A percentile compares a stretch with the other conserved stretches of the same genome.
phyloP scores from a whole-genome alignment of 805 yeast genomes.

The Candida sphagnicola region DNA sequence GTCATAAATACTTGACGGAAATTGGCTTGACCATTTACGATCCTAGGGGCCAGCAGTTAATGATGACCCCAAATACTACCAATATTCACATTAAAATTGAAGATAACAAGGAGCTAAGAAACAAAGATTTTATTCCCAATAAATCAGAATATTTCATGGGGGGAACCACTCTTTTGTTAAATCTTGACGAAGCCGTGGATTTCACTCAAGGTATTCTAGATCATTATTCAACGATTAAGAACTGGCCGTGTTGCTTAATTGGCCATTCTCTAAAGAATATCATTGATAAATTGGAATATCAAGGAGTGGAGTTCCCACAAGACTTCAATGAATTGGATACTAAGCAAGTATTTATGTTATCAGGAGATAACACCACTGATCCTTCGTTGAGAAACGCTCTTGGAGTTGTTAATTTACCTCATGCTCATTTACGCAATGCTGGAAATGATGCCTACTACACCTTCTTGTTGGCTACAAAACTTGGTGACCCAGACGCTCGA shows the following conservation, averaged over 20 bases:
- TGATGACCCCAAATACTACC: conserved; percentile 37
- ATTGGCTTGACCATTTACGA: conserved; percentile 56
- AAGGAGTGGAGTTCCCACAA: conserved; percentile 46
- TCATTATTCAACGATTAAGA: conserved; percentile 28
- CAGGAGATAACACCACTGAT: conserved; percentile 36
- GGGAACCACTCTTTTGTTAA: conserved; percentile 45
- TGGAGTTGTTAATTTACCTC: conserved; percentile 46
- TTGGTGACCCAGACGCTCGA: conserved; percentile 41
- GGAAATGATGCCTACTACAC: conserved; percentile 70
- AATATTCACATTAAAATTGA: conserved; percentile 41
- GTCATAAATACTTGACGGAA: conserved; percentile 45
- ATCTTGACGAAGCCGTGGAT: conserved; percentile 27
- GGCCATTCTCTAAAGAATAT: conserved; percentile 64
- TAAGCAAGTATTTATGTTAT: conserved; percentile 34
- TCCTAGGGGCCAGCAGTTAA: conserved; percentile 41
- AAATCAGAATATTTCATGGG: conserved; percentile 47
- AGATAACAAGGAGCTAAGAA: conserved; percentile 40
- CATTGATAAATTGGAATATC: conserved; percentile 41
- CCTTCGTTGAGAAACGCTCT: conserved; percentile 44
- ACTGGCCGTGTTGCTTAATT: conserved; percentile 28
- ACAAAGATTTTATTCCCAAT: conserved; percentile 54
- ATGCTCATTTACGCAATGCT: conserved; percentile 61
- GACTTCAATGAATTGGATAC: conserved; percentile 41
- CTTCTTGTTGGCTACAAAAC: conserved; percentile 42
- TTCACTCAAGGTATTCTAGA: conserved; percentile 43